These are phyloP conservation scores for Microcyclosporella mali DNA, from an alignment of 2,329 filamentous ascomycete species.

Conservation along the genomic window DNA sequence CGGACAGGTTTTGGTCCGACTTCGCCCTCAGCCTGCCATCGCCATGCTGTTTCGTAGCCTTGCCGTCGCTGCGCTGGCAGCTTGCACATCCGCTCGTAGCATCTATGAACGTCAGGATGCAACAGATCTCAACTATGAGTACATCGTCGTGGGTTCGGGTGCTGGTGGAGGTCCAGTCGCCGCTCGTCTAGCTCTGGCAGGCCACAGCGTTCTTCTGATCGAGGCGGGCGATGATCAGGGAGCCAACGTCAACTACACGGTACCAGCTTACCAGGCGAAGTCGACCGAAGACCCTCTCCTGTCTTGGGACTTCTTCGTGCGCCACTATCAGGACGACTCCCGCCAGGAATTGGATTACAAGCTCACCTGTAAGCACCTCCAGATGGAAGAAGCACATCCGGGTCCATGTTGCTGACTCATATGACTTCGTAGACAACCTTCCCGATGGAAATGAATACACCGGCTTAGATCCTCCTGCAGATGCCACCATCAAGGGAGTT, in stretches of 20 bases:
- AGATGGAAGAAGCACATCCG: too few relatives aligned
- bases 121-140: conserved; percentile 45
- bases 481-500: conserved; percentile 48
- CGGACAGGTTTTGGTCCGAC: too few relatives aligned
- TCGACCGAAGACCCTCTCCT: conserved; percentile 53
- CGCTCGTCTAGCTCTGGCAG: conserved; percentile 53
- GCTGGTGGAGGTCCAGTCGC: conserved; percentile 55
- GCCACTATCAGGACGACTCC: conserved; percentile 51
- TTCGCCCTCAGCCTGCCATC: too few relatives aligned
- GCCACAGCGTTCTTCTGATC: conserved; percentile 55
- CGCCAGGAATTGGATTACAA: conserved; percentile 53
- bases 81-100: too few relatives aligned
- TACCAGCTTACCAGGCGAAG: conserved; percentile 50
- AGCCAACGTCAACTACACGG: conserved; percentile 45
- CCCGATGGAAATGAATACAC: conserved; percentile 48
- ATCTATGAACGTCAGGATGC: too few relatives aligned
- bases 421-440: too few relatives aligned
- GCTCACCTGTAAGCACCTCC: conserved; percentile 54
- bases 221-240: conserved; percentile 56
- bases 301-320: conserved; percentile 60
- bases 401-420: too few relatives aligned
- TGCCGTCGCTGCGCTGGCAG: too few relatives aligned
- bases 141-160: conserved; percentile 57
- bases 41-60: too few relatives aligned
- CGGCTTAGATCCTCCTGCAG: conserved; percentile 49